Conservation (phyloP, 2,329 filamentous ascomycete species). For the Ceratocystis variospora region DNA sequence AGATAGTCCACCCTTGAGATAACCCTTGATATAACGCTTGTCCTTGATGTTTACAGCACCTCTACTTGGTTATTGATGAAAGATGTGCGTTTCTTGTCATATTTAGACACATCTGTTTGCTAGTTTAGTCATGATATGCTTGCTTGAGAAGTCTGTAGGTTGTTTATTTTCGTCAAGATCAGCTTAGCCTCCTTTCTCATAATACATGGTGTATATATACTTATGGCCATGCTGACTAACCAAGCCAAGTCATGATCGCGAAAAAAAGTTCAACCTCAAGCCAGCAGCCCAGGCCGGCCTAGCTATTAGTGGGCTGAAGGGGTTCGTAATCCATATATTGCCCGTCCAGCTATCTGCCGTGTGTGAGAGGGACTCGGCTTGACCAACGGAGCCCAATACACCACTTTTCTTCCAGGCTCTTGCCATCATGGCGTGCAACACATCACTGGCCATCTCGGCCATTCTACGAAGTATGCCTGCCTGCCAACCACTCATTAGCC, state of each 20-base stretch:
- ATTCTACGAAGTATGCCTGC: slow-evolving; percentile 14
- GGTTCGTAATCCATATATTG: slow-evolving; percentile 2
- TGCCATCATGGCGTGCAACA: slow-evolving; percentile 4
- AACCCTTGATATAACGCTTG: neutral
- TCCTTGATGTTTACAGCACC: no score
- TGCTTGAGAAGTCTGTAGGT: no score
- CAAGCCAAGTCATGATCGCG: slow-evolving; percentile 11
- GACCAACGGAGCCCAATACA: neutral
- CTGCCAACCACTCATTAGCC: neutral
- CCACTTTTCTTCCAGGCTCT: neutral
- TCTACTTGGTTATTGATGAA: neutral
- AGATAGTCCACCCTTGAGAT: neutral
- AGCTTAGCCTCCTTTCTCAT: no score
- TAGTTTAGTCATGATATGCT: no score
- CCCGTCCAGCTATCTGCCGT: neutral
- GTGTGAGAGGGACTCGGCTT: neutral
- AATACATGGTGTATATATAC: neutral
- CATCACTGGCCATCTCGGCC: slow-evolving; percentile 11
- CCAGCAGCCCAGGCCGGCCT: neutral
- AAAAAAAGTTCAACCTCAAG: slow-evolving; percentile 19
- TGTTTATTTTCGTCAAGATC: no score
- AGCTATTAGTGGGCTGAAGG: slow-evolving; percentile 10
- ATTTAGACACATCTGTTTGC: no score
- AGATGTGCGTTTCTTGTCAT: no score
- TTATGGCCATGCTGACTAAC: slow-evolving; percentile 18